These are phyloP conservation scores for Termitomyces sp. DNA, from an alignment of 768 basidiomycete species.

Conservation along the genomic window DNA sequence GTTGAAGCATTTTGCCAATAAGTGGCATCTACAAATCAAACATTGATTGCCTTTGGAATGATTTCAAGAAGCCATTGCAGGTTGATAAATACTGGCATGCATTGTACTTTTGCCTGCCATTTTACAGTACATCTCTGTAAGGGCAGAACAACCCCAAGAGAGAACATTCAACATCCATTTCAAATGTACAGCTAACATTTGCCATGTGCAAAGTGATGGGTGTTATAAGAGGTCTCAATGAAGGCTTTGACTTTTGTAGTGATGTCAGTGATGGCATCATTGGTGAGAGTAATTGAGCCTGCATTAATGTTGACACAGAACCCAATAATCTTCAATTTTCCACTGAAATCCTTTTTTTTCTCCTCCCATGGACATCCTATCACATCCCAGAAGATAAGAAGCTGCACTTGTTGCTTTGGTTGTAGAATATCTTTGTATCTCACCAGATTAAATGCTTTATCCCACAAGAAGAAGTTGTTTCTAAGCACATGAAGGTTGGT, in stretches of 20 bases:
- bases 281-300: too few relatives aligned
- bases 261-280: too few relatives aligned
- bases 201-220: too few relatives aligned
- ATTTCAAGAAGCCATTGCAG: not conserved
- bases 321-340: too few relatives aligned
- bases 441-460: not conserved
- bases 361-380: too few relatives aligned
- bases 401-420: too few relatives aligned
- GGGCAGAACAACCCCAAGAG: not conserved
- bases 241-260: too few relatives aligned
- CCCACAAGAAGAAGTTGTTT: constrained; percentile 12
- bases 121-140: not conserved
- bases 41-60: not conserved
- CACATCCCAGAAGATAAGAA: too few relatives aligned
- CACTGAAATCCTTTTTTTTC: too few relatives aligned
- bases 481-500: constrained; percentile 24
- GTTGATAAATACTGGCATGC: not conserved
- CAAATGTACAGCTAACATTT: not conserved
- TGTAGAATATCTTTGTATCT: too few relatives aligned
- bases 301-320: too few relatives aligned
- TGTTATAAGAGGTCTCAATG: too few relatives aligned
- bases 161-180: not conserved
- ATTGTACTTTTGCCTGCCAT: not conserved
- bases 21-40: not conserved
- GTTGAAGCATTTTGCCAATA: not conserved